Evolutionary conservation across 345 rosid species (phyloP).

Genomic region (Angophora floribunda): DNA sequence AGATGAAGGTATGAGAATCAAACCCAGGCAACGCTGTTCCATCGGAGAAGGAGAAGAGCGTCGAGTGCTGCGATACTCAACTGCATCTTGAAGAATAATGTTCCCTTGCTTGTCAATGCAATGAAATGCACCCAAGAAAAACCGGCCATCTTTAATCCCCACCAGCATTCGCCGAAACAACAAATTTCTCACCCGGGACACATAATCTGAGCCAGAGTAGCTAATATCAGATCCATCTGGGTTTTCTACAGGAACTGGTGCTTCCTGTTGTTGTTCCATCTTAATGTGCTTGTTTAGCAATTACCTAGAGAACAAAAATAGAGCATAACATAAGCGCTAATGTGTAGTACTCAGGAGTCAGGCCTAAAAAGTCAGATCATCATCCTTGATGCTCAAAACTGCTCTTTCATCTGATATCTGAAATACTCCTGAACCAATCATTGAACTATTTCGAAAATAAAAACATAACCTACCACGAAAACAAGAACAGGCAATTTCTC

Average conservation of each 20-base stretch:
- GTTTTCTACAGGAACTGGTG: background rate
- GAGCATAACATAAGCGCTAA: background rate
- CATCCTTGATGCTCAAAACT: background rate
- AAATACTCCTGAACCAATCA: background rate
- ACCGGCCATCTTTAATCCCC: conserved; percentile 82
- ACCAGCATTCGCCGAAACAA: conserved; percentile 68
- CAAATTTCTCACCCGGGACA: conserved; percentile 40
- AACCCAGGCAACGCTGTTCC: conserved; percentile 86
- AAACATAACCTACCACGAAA: background rate
- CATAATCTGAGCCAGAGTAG: conserved; percentile 22
- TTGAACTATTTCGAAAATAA: background rate
- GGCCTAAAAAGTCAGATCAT: background rate
- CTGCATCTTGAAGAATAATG: conserved; percentile 74
- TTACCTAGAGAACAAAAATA: background rate
- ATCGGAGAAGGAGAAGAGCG: conserved; percentile 74
- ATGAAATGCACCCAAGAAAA: conserved; percentile 84
- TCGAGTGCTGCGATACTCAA: conserved; percentile 76
- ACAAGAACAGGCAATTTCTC: background rate
- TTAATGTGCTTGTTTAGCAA: background rate
- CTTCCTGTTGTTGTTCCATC: conserved; percentile 15
- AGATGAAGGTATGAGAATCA: conserved; percentile 65
- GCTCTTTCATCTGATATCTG: background rate
- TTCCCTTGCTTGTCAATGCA: conserved; percentile 94
- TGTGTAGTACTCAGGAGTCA: background rate
- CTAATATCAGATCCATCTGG: conserved; percentile 16